These are phyloP conservation scores for Plasmodium relictum DNA, from an alignment of 169 alveolate species.

Conservation along the genomic window DNA sequence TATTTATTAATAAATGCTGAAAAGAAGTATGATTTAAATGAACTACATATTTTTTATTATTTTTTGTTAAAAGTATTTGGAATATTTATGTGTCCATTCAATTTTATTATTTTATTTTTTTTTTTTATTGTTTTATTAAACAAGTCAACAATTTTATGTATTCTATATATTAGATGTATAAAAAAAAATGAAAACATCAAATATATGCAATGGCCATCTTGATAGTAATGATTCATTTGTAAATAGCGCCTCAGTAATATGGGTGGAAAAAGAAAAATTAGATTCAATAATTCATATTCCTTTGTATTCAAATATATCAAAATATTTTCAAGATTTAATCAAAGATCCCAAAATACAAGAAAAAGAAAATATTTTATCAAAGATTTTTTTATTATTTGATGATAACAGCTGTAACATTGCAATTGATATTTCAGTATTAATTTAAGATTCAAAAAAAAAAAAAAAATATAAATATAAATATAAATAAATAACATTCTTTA, in stretches of 20 bases:
- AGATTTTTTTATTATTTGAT: conserved; percentile 56
- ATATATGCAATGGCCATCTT: background rate
- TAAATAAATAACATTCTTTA: too few species aligned
- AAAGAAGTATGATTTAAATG: too few species aligned
- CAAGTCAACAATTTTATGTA: too few species aligned
- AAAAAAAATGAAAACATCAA: background rate
- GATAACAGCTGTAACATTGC: conserved; percentile 68
- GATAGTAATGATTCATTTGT: background rate
- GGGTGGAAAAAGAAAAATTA: conserved; percentile 71
- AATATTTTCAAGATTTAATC: conserved; percentile 39
- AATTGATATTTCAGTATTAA: conserved; percentile 60
- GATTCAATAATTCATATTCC: conserved; percentile 59
- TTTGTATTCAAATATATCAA: conserved; percentile 37
- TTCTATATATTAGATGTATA: background rate
- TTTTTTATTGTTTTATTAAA: too few species aligned
- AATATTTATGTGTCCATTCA: too few species aligned
- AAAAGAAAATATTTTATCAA: conserved; percentile 14
- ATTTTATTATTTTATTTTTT: too few species aligned
- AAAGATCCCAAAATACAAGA: conserved; percentile 33
- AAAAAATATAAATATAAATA: too few species aligned
- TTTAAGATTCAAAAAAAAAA: too few species aligned
- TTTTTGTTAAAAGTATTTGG: too few species aligned
- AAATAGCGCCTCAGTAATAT: conserved; percentile 52
- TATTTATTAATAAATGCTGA: too few species aligned
- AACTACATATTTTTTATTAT: too few species aligned